Evolutionary conservation across 2,329 filamentous ascomycete species (phyloP).

Genomic region (Nigrograna mackinnonii): DNA sequence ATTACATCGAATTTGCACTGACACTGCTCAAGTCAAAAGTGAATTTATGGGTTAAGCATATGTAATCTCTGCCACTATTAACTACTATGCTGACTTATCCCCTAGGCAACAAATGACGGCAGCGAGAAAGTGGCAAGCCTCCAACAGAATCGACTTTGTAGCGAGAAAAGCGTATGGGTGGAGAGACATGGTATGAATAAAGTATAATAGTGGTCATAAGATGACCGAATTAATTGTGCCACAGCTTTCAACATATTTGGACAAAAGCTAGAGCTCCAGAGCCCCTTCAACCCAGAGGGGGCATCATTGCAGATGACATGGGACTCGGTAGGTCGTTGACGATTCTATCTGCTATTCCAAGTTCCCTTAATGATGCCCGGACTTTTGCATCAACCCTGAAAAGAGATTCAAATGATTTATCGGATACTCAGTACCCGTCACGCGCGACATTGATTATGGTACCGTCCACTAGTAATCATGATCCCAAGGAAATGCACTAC

Average conservation of each 20-base stretch:
- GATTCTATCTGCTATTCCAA: constrained; percentile 16
- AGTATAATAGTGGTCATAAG: too few species aligned
- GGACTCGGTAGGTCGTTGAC: constrained; percentile 22
- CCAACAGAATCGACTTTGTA: too few species aligned
- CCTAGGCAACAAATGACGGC: too few species aligned
- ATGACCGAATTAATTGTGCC: not conserved
- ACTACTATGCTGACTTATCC: too few species aligned
- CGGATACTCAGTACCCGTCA: constrained; percentile 2
- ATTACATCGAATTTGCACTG: not conserved
- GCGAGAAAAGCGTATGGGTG: too few species aligned
- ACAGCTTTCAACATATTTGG: not conserved
- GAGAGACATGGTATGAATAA: too few species aligned
- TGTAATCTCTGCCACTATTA: too few species aligned
- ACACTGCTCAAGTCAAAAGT: too few species aligned
- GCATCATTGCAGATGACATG: constrained; percentile 31
- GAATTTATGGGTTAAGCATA: too few species aligned
- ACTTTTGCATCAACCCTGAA: constrained; percentile 2
- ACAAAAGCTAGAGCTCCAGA: not conserved
- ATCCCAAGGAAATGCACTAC: too few species aligned
- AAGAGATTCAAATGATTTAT: not conserved
- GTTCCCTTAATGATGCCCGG: constrained; percentile 10
- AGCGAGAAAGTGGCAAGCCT: too few species aligned
- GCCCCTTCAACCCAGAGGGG: too few species aligned
- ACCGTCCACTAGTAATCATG: constrained; percentile 15
- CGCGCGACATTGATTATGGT: constrained; percentile 18